A percentile compares a stretch with the other conserved stretches of the same genome.
Evolutionary conservation across 331 rosid species (phyloP).

Genomic region (Dryas integrifolia): DNA sequence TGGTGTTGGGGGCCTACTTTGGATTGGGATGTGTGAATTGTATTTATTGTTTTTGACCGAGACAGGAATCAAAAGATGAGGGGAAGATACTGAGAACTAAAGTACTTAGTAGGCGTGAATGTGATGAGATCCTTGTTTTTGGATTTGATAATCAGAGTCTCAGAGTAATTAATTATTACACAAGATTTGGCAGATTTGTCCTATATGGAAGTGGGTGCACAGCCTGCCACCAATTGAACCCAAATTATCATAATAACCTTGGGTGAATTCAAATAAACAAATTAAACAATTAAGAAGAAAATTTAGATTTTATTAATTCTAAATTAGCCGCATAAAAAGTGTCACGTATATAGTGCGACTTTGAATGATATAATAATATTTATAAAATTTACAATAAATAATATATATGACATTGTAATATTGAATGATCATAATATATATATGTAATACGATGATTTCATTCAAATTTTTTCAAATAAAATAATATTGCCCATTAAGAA

Average conservation of each 20-base stretch:
- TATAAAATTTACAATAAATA: too few relatives aligned
- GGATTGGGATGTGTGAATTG: constrained; percentile 10
- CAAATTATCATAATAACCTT: constrained; percentile 8
- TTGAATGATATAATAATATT: too few relatives aligned
- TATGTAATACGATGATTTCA: too few relatives aligned
- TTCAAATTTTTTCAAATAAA: too few relatives aligned
- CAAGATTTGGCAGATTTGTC: constrained; percentile 51
- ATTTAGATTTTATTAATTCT: too few relatives aligned
- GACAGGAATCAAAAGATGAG: constrained; percentile 6
- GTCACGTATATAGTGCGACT: too few relatives aligned
- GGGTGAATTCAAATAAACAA: not conserved
- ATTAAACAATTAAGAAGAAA: not conserved
- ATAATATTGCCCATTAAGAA: too few relatives aligned
- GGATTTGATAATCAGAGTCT: constrained; percentile 29
- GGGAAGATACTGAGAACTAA: constrained; percentile 13
- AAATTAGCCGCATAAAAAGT: too few relatives aligned
- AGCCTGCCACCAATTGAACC: constrained; percentile 24
- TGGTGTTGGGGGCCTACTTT: constrained; percentile 6
- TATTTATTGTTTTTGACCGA: constrained; percentile 17
- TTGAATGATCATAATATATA: too few relatives aligned
- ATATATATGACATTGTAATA: too few relatives aligned
- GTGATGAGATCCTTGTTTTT: constrained; percentile 24
- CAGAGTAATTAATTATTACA: constrained; percentile 6
- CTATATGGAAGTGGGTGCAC: constrained; percentile 36
- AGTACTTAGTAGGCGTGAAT: constrained; percentile 20